phyloP scores from a whole-genome alignment of 805 yeast genomes.

The Debaryomyces hansenii region DNA sequence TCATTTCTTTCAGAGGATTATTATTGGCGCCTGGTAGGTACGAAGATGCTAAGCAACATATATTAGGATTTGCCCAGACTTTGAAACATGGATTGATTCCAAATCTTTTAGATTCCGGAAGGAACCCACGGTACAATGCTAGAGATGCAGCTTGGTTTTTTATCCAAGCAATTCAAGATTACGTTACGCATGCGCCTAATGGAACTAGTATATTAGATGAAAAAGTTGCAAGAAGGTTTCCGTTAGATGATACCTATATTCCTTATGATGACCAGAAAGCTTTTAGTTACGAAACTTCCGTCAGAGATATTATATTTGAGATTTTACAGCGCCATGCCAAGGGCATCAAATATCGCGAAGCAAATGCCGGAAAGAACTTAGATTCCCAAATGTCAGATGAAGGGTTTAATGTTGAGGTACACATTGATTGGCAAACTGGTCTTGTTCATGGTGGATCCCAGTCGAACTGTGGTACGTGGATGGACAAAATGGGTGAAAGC shows the following conservation, averaged over 20 bases:
- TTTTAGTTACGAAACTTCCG: slow-evolving; percentile 65
- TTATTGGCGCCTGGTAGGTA: slow-evolving; percentile 73
- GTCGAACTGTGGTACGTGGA: slow-evolving; percentile 97
- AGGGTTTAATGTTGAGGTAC: slow-evolving; percentile 82
- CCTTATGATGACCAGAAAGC: slow-evolving; percentile 71
- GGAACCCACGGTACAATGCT: slow-evolving; percentile 92
- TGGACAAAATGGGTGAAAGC: slow-evolving; percentile 99
- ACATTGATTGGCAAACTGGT: slow-evolving; percentile 89
- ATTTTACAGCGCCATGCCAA: slow-evolving; percentile 83
- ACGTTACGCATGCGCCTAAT: slow-evolving; percentile 62
- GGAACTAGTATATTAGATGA: slow-evolving; percentile 69
- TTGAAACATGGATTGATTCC: slow-evolving; percentile 95
- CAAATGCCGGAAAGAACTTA: slow-evolving; percentile 86
- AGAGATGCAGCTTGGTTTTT: slow-evolving; percentile 98
- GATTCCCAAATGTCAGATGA: slow-evolving; percentile 92
- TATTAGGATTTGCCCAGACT: slow-evolving; percentile 84
- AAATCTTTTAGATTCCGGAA: slow-evolving; percentile 86
- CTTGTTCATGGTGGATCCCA: slow-evolving; percentile 89
- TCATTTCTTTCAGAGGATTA: slow-evolving; percentile 82
- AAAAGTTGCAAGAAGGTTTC: slow-evolving; percentile 79
- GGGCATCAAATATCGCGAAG: slow-evolving; percentile 87
- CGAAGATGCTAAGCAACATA: slow-evolving; percentile 79
- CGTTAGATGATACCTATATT: slow-evolving; percentile 80
- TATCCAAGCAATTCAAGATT: slow-evolving; percentile 85
- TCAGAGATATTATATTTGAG: slow-evolving; percentile 80